Conservation (phyloP, 2,329 filamentous ascomycete genomes). For the Claviceps sp. region DNA sequence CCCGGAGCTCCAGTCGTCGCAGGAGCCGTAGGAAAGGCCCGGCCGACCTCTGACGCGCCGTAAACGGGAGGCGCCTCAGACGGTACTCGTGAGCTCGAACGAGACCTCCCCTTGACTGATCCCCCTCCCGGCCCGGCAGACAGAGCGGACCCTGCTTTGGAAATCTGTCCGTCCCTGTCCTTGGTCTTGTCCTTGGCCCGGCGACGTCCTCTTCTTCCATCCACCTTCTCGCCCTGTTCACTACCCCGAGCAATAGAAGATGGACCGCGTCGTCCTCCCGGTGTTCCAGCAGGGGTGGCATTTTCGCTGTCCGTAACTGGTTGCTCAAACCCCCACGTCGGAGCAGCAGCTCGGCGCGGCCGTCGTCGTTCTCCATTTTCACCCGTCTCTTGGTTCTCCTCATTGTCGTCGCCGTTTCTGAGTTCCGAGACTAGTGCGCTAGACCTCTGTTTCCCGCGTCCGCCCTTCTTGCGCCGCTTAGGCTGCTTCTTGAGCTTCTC, state of each 20-base stretch:
- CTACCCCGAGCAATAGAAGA: conserved; percentile 22
- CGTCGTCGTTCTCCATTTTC: conserved; percentile 48
- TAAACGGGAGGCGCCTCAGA: conserved; percentile 17
- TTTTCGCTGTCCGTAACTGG: conserved; percentile 46
- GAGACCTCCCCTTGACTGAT: conserved; percentile 34
- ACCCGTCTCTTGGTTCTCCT: conserved; percentile 41
- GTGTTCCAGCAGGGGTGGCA: conserved; percentile 43
- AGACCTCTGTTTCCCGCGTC: conserved; percentile 44
- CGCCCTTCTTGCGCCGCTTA: conserved; percentile 42
- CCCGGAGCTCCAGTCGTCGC: conserved; percentile 16
- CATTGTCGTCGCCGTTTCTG: conserved; percentile 42
- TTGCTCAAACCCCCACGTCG: conserved; percentile 56
- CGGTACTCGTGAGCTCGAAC: conserved; percentile 37
- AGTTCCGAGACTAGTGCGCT: conserved; percentile 55
- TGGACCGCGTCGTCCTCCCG: conserved; percentile 33
- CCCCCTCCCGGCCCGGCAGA: conserved; percentile 28
- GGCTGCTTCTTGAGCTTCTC: conserved; percentile 57
- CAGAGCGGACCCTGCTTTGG: conserved; percentile 29
- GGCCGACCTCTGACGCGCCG: background rate
- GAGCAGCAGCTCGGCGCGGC: conserved; percentile 53
- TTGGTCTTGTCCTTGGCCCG: conserved; percentile 26
- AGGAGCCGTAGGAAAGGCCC: background rate
- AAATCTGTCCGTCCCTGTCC: conserved; percentile 26
- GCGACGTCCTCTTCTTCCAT: conserved; percentile 24
- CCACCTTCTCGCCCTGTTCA: conserved; percentile 32